Evolutionary conservation across 345 rosid species (phyloP), one percentile per base, ranked within the genome.

Genomic region (Abelmoschus esculentus): DNA sequence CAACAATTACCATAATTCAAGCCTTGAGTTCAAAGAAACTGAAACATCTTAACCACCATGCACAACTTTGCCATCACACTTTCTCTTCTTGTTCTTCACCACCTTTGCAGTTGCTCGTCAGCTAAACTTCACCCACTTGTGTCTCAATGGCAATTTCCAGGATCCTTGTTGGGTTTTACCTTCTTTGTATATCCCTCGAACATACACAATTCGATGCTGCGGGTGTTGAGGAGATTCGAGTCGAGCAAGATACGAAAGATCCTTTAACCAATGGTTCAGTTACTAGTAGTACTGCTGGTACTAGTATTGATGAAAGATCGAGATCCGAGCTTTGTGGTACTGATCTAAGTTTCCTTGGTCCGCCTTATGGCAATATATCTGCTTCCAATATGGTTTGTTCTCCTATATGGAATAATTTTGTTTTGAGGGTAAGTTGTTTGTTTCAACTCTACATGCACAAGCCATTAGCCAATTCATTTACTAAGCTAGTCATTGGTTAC

Each of bases 331-430:
- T 88, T 62, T 93, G 98, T 74, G 80, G 79, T 22, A 80, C 72
- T 11, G 86, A 87, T 59, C 59, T 84, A 66, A 77, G 80, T 29
- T 80, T 91, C 54, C 96, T 91, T 66, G 88, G 93, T 66, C 97
- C 95, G 5, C 97, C 98, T 0, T 93, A 89, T 69, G 82, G 80
- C 59, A 91, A 87, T 67, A 69, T 86, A 66, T 83, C 97, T 12
- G 76, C 81, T 65, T 82, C 98, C 22, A 84, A 83, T 56, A 76
- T 87, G 77, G 67, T 78, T 1, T 91, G 98, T 72, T 61, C 83
- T 52, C 91, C 91, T 17, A 69, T 91, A 65, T 91, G 98, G 98
- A 87, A 93, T 80, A 83, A 83, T 60, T 88, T 85, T 63, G 71
- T 88, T 70, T 80, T 93, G 76, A 78, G 96, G 84, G 98, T 93